phyloP scores from a whole-genome alignment of 148 eudicot genomes.

The Persicaria maculosa region DNA sequence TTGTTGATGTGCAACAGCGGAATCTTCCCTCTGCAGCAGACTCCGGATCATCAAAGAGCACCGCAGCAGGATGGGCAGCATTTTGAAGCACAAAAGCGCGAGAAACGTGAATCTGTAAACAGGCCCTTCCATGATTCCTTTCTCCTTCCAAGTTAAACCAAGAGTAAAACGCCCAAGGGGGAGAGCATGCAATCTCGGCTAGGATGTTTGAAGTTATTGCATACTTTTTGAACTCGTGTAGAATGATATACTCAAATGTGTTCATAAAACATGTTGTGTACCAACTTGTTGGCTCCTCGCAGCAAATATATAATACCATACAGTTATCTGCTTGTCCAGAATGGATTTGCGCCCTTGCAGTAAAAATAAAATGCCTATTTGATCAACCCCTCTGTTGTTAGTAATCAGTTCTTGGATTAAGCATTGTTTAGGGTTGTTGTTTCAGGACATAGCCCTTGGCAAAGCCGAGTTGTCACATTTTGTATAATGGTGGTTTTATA shows the following conservation, averaged over 20 bases:
- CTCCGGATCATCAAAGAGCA: slow-evolving; percentile 54
- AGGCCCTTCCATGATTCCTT: background rate
- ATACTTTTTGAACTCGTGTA: background rate
- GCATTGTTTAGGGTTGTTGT: too few species aligned
- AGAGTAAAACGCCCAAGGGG: background rate
- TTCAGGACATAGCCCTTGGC: too few species aligned
- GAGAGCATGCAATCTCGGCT: background rate
- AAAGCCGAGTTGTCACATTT: too few species aligned
- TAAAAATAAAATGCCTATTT: too few species aligned
- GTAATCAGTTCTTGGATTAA: too few species aligned
- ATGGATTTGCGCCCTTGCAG: too few species aligned
- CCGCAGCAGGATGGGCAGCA: slow-evolving; percentile 99
- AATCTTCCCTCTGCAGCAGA: slow-evolving; percentile 73
- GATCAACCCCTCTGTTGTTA: too few species aligned
- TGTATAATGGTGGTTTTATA: too few species aligned
- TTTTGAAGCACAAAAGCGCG: slow-evolving; percentile 34
- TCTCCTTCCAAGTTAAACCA: background rate
- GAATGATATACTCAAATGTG: background rate
- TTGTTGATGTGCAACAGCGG: slow-evolving; percentile 36
- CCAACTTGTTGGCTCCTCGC: background rate
- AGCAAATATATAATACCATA: background rate
- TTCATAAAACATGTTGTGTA: background rate
- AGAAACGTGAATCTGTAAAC: background rate
- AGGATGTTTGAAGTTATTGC: background rate
- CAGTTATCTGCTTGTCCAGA: background rate